Evolutionary conservation across 116 monocot genomes (phyloP).

Genomic region (Iris pallida): DNA sequence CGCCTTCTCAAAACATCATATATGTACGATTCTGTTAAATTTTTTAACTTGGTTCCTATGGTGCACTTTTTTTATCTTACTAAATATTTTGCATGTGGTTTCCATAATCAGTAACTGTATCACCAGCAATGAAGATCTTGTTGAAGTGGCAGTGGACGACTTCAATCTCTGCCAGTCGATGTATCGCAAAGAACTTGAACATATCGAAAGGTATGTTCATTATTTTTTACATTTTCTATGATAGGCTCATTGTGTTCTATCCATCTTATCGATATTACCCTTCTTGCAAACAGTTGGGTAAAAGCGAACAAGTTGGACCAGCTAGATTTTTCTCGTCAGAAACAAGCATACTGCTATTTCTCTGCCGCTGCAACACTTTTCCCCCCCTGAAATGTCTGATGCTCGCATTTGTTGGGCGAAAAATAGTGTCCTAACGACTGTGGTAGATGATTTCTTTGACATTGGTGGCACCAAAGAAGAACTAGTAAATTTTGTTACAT

Average conservation of each 20-base stretch:
- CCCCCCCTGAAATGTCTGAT: slow-evolving; percentile 46
- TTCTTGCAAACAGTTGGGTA: slow-evolving; percentile 52
- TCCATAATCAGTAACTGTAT: slow-evolving; percentile 17
- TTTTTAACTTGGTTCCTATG: background rate
- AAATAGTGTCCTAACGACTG: slow-evolving; percentile 63
- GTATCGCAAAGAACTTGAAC: slow-evolving; percentile 49
- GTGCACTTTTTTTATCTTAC: too few relatives aligned
- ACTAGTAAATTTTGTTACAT: slow-evolving; percentile 39
- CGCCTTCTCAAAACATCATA: slow-evolving; percentile 39
- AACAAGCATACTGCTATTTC: slow-evolving; percentile 68
- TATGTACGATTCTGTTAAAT: slow-evolving; percentile 25
- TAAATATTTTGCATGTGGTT: too few relatives aligned
- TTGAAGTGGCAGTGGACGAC: slow-evolving; percentile 46
- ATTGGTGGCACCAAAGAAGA: slow-evolving; percentile 73
- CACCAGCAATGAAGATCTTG: slow-evolving; percentile 29
- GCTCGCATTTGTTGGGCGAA: slow-evolving; percentile 78
- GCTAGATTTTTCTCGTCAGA: slow-evolving; percentile 70
- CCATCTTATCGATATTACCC: background rate
- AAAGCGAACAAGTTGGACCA: slow-evolving; percentile 69
- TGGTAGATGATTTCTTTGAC: slow-evolving; percentile 96
- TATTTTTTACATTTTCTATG: too few relatives aligned
- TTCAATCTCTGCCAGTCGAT: slow-evolving; percentile 50
- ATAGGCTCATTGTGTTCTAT: background rate
- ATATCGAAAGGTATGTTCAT: slow-evolving; percentile 47
- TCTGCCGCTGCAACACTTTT: slow-evolving; percentile 73